Evolutionary conservation across 1,139 yeast species (phyloP).

Genomic region (Geotrichum candidum): DNA sequence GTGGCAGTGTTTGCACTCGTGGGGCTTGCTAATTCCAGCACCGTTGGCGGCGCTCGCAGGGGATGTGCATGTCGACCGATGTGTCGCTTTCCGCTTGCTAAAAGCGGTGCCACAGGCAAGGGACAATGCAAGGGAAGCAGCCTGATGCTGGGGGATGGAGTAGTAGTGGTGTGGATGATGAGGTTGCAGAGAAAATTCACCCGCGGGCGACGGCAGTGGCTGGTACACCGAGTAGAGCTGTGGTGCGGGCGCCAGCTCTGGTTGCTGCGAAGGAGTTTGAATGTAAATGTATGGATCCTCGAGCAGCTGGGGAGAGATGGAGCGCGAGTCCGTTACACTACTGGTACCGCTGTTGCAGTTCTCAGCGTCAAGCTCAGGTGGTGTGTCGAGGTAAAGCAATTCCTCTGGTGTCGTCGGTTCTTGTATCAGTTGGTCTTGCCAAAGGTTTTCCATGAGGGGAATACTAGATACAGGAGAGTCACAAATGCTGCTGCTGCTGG

Average conservation of each 20-base stretch:
- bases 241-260: not conserved
- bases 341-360: not conserved
- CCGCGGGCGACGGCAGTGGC: not conserved
- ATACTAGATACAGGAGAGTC: not conserved
- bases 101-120: constrained; percentile 7
- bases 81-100: not conserved
- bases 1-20: constrained; percentile 55
- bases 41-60: not conserved
- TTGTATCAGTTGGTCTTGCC: not conserved
- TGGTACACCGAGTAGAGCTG: not conserved
- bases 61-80: not conserved
- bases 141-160: constrained; percentile 1
- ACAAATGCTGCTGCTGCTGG: constrained; percentile 1
- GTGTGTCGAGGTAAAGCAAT: not conserved
- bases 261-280: not conserved
- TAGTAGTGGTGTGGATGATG: not conserved
- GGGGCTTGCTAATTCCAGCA: constrained; percentile 46
- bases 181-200: not conserved
- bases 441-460: not conserved
- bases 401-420: constrained; percentile 1
- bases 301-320: not conserved
- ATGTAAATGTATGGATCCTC: not conserved
- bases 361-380: not conserved
- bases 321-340: not conserved
- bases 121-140: constrained; percentile 11